phyloP scores from a whole-genome alignment of 2,329 filamentous ascomycete species.

The Aspergillus hortae region DNA sequence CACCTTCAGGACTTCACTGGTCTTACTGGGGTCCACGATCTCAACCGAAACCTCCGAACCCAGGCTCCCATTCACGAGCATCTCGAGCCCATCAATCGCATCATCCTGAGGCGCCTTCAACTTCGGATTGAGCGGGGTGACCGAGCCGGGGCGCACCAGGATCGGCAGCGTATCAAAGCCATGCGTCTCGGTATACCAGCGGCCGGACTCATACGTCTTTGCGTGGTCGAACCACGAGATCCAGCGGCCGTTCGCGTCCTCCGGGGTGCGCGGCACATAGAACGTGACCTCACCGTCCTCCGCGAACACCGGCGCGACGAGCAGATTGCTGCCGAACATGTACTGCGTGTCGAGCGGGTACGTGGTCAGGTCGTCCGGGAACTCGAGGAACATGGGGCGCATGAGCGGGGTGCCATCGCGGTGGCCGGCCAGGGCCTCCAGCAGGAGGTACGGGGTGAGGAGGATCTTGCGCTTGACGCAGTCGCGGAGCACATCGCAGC shows the following conservation, averaged over 20 bases:
- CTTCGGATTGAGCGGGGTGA: slow-evolving; percentile 25
- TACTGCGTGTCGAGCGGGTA: slow-evolving; percentile 69
- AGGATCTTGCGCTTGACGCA: slow-evolving; percentile 53
- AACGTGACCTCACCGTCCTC: slow-evolving; percentile 63
- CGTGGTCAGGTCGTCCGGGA: slow-evolving; percentile 64
- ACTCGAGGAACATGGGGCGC: slow-evolving; percentile 65
- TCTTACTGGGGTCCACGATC: slow-evolving; percentile 23
- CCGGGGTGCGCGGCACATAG: slow-evolving; percentile 54
- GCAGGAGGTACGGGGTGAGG: slow-evolving; percentile 57
- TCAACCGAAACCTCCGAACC: slow-evolving; percentile 18
- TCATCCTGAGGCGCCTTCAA: slow-evolving; percentile 25
- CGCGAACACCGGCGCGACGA: slow-evolving; percentile 63
- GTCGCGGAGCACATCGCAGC: slow-evolving; percentile 54
- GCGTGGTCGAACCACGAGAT: slow-evolving; percentile 47
- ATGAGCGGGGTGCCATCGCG: slow-evolving; percentile 59
- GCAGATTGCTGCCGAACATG: slow-evolving; percentile 64
- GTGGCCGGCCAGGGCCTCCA: slow-evolving; percentile 50
- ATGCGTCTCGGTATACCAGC: slow-evolving; percentile 60
- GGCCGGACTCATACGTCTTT: slow-evolving; percentile 37
- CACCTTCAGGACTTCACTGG: slow-evolving; percentile 23
- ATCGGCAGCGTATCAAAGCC: slow-evolving; percentile 57
- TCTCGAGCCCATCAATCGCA: slow-evolving; percentile 26
- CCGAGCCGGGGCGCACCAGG: slow-evolving; percentile 50
- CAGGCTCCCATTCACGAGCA: slow-evolving; percentile 28
- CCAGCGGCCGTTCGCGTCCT: slow-evolving; percentile 49